Percentiles rank a stretch among this genome's conserved stretches.
phyloP scores from a whole-genome alignment of 176 grass and related monocot species.

The Lolium perenne region DNA sequence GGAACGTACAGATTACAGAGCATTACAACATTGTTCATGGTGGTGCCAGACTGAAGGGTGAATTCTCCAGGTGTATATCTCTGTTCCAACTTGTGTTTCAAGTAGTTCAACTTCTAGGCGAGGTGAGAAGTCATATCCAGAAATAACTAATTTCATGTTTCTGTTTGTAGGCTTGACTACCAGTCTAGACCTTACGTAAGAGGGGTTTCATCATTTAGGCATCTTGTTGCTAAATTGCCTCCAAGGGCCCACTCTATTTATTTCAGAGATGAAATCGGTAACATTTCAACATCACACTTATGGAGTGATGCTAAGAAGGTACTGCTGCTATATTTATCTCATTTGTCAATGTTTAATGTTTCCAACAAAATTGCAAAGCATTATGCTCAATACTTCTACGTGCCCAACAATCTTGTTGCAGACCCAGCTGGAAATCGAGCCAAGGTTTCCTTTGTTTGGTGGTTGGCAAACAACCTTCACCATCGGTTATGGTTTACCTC shows the following conservation, averaged over 20 bases:
- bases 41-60: constrained; percentile 89
- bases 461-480: constrained; percentile 99
- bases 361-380: constrained; percentile 15
- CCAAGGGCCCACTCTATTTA: constrained; percentile 94
- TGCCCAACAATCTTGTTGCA: constrained; percentile 50
- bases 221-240: constrained; percentile 81
- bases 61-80: constrained; percentile 86
- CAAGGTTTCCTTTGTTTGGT: constrained; percentile 98
- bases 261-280: constrained; percentile 99
- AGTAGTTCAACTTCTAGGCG: constrained; percentile 9
- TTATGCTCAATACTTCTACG: constrained; percentile 12
- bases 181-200: constrained; percentile 79
- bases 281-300: constrained; percentile 95
- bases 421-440: constrained; percentile 96
- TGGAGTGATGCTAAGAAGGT: constrained; percentile 98
- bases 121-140: neutral
- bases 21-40: constrained; percentile 90
- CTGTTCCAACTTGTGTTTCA: constrained; percentile 19
- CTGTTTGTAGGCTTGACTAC: constrained; percentile 80
- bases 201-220: constrained; percentile 89
- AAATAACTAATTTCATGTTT: constrained; percentile 34
- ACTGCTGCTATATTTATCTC: constrained; percentile 34
- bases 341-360: neutral
- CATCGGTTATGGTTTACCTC: constrained; percentile 88
- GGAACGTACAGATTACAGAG: constrained; percentile 86